Base-by-base conservation (phyloP, 108 stramenopile genomes). In the Poteriospumella lacustris region DNA sequence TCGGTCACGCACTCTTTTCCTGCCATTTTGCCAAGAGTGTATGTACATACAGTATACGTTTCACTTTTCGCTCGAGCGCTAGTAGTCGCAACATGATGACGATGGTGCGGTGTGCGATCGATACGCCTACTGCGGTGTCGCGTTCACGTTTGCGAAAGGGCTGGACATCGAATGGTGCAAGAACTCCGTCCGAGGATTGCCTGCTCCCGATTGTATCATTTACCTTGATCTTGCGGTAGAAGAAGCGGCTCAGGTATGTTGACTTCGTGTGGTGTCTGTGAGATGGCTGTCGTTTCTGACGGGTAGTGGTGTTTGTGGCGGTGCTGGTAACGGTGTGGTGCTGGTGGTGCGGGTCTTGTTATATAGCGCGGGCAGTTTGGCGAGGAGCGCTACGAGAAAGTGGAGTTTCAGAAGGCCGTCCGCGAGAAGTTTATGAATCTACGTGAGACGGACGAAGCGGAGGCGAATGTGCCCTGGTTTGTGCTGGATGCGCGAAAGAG, bases 101-200 rank as follows among this genome's bases (percentile, higher is more conserved):
- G n/a, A n/a, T n/a, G n/a, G n/a, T n/a, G n/a, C n/a, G 39, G 81
- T 98, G 15, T 98, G 97, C 72, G 97, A 98, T 84, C 87, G 95
- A 44, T 98, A 98, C 85, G 95, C 94, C 28, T 94, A 97, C 82
- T 91, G 90, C 43, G 98, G 97, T 36, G 97, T 99, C 31, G 97
- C 97, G 28, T 99, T 98, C 88, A 91, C 92, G 0, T 89, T 92
- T 29, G 90, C 96, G 80, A 99, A 99, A 81, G 85, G 58, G 1
- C 19, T 58, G 84, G 59, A 84, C 42, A 76, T 95, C 75, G 88
- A 91, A 39, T 97, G 96, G 96, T 97, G 96, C 79, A 87, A 88
- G 75, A 83, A 87, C 47, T 90, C 92, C 42, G 95, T 97, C 85
- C 84, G 90, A 5, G 98, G 98, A 44, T 82, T 99, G 52, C 96